These are phyloP conservation scores for Fusarium luffae DNA, from an alignment of 2,329 filamentous ascomycete species.

Conservation along the genomic window DNA sequence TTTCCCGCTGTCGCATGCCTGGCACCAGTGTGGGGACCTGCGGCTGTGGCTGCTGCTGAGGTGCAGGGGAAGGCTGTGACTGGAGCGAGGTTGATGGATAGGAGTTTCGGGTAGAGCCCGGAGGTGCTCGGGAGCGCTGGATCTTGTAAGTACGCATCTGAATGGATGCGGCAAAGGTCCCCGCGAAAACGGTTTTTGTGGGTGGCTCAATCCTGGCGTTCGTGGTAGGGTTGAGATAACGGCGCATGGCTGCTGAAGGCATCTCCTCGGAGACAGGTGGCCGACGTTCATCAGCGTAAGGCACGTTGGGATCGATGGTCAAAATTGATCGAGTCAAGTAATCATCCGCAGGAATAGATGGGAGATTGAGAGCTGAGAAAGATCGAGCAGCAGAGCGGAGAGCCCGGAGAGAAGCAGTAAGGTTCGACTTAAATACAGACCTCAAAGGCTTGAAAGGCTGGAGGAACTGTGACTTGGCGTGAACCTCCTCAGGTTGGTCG, in stretches of 20 bases:
- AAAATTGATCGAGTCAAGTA: constrained; percentile 75
- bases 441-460: constrained; percentile 62
- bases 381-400: constrained; percentile 72
- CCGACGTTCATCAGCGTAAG: constrained; percentile 74
- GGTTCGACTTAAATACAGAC: constrained; percentile 74
- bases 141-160: constrained; percentile 79
- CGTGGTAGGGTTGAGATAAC: constrained; percentile 74
- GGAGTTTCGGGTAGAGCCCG: constrained; percentile 48
- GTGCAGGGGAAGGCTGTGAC: constrained; percentile 46
- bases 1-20: constrained; percentile 70
- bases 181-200: constrained; percentile 46
- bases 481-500: constrained; percentile 50
- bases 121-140: constrained; percentile 58
- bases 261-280: constrained; percentile 71
- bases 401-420: constrained; percentile 74
- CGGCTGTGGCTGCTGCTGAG: constrained; percentile 46
- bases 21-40: constrained; percentile 54
- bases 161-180: constrained; percentile 72
- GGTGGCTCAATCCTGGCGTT: constrained; percentile 48
- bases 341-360: constrained; percentile 73
- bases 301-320: constrained; percentile 72
- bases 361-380: constrained; percentile 70
- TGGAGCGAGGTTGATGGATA: constrained; percentile 48
- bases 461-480: constrained; percentile 50
- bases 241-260: constrained; percentile 72